phyloP scores from a whole-genome alignment of 371 early-diverging fungal species.

The Parasitella parasitica region DNA sequence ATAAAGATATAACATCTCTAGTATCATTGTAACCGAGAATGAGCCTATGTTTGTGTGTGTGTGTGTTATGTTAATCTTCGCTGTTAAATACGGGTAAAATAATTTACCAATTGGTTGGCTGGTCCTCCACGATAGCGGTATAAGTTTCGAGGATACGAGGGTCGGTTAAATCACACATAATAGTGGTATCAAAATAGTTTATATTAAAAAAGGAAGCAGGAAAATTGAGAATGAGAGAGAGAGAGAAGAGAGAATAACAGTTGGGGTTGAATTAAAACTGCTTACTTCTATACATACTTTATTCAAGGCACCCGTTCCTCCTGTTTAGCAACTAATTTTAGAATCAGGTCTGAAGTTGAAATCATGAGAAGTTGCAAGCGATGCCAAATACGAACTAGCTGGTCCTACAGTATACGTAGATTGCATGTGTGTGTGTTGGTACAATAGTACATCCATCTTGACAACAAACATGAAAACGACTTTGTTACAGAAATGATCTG shows the following conservation, averaged over 20 bases:
- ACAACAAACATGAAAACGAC: too few species aligned
- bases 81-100: too few species aligned
- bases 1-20: conserved; percentile 70
- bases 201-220: conserved; percentile 17
- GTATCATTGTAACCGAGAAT: conserved; percentile 73
- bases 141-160: conserved; percentile 64
- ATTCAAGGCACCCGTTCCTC: conserved; percentile 5
- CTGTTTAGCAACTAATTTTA: conserved; percentile 1
- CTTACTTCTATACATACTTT: neutral
- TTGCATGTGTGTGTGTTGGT: neutral
- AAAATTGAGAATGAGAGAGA: conserved; percentile 1
- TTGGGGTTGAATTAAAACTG: conserved; percentile 1
- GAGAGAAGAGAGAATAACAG: neutral
- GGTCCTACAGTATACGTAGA: neutral
- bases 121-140: conserved; percentile 54
- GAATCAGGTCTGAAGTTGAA: neutral
- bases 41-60: conserved; percentile 46
- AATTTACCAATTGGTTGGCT: conserved; percentile 56
- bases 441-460: too few species aligned
- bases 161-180: conserved; percentile 70
- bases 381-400: neutral
- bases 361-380: neutral
- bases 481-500: too few species aligned
- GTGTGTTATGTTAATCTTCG: too few species aligned
- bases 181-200: neutral